Conservation (phyloP, 768 basidiomycete species). For the Psilocybe sp. region DNA sequence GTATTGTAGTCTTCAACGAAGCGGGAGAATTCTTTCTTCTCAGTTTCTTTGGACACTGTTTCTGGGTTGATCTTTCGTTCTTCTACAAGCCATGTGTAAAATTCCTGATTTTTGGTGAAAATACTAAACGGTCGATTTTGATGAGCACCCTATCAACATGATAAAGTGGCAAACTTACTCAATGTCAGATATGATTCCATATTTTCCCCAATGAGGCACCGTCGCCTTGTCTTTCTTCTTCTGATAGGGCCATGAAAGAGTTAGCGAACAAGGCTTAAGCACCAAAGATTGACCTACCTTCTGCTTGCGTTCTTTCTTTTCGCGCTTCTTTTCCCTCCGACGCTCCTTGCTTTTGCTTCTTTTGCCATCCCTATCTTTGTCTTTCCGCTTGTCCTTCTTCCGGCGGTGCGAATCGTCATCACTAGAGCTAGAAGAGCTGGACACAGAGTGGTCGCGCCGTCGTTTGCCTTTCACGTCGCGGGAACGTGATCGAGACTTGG, state of each 20-base stretch:
- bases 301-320: conserved; percentile 73
- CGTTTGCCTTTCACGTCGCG: conserved; percentile 21
- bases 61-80: conserved; percentile 91
- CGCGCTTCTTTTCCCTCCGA: conserved; percentile 49
- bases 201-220: conserved; percentile 84
- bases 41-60: conserved; percentile 80
- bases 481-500: conserved; percentile 28
- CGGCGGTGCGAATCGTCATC: conserved; percentile 40
- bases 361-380: conserved; percentile 48
- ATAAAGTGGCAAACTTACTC: conserved; percentile 60
- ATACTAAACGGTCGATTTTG: conserved; percentile 46
- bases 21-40: conserved; percentile 78
- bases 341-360: conserved; percentile 42
- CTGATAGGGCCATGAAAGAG: conserved; percentile 18
- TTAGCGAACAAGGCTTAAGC: neutral
- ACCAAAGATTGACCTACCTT: conserved; percentile 30
- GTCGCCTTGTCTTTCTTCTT: conserved; percentile 56
- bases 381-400: conserved; percentile 43
- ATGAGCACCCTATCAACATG: neutral
- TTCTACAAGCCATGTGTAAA: conserved; percentile 90
- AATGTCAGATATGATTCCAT: conserved; percentile 79
- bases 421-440: conserved; percentile 37
- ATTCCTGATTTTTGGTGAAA: conserved; percentile 81
- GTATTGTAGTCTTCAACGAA: conserved; percentile 87
- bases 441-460: conserved; percentile 30